Conservation (phyloP, 73 alveolate genomes). For the Blepharisma stoltei region DNA sequence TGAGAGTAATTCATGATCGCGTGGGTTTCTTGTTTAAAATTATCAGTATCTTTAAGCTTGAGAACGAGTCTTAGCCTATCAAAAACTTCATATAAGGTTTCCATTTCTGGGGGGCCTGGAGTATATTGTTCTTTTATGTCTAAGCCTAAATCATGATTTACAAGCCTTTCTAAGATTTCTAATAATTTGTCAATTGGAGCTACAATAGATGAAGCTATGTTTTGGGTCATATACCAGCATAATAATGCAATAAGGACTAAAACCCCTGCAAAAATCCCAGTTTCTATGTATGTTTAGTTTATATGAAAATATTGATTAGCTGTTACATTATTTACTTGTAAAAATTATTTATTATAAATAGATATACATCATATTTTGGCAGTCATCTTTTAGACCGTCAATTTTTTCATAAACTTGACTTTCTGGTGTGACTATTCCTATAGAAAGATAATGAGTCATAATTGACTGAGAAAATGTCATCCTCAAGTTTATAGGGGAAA, state of each 20-base stretch:
- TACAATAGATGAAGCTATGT: background rate
- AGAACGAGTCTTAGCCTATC: slow-evolving; percentile 1
- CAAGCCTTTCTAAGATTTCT: background rate
- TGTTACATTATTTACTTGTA: too few relatives aligned
- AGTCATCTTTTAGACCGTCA: too few relatives aligned
- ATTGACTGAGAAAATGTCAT: too few relatives aligned
- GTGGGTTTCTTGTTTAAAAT: background rate
- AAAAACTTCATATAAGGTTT: background rate
- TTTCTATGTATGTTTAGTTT: background rate
- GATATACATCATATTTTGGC: too few relatives aligned
- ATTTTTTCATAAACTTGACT: too few relatives aligned
- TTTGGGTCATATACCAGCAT: background rate
- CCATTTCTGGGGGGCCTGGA: slow-evolving; percentile 13
- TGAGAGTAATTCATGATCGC: slow-evolving; percentile 25
- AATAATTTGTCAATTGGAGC: slow-evolving; percentile 3
- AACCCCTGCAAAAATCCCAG: background rate
- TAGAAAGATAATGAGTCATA: too few relatives aligned
- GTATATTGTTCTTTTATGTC: background rate
- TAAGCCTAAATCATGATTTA: background rate
- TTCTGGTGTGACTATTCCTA: too few relatives aligned
- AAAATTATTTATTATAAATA: too few relatives aligned
- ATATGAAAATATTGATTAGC: too few relatives aligned
- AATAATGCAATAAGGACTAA: background rate
- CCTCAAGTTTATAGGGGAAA: too few relatives aligned
- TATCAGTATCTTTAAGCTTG: background rate